Conservation (phyloP, 495 filamentous ascomycete genomes). For the Hypoxylon crocopeplum region DNA sequence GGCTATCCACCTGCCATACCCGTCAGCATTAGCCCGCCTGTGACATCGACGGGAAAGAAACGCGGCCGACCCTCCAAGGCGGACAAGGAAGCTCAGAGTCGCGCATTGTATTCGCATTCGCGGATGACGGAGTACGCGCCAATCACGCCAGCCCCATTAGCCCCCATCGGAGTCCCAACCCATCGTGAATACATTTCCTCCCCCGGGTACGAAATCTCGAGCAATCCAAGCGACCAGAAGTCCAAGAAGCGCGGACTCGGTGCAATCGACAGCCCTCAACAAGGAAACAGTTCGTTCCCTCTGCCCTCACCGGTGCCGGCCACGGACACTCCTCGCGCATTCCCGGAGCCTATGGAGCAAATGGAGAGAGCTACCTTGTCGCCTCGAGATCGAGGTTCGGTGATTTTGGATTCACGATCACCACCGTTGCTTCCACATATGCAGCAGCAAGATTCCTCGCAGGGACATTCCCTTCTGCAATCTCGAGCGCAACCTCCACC, state of each 20-base stretch:
- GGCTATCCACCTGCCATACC: conserved; percentile 41
- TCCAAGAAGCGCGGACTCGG: conserved; percentile 33
- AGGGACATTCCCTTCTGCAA: conserved; percentile 33
- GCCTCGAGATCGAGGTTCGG: conserved; percentile 33
- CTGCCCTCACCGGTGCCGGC: conserved; percentile 37
- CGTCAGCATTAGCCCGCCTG: conserved; percentile 32
- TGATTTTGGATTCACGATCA: conserved; percentile 36
- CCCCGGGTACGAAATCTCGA: conserved; percentile 42
- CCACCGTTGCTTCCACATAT: conserved; percentile 32
- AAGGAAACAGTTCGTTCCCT: conserved; percentile 30
- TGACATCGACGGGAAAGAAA: conserved; percentile 41
- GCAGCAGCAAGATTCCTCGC: conserved; percentile 35
- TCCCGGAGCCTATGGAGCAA: conserved; percentile 41
- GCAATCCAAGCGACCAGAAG: conserved; percentile 30
- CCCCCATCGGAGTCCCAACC: conserved; percentile 30
- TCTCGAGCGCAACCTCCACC: conserved; percentile 37
- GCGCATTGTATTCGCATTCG: conserved; percentile 41
- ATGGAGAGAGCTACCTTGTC: conserved; percentile 40
- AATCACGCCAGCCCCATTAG: conserved; percentile 48
- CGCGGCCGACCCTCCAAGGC: conserved; percentile 46
- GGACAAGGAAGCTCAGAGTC: conserved; percentile 45
- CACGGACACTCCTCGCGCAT: conserved; percentile 39
- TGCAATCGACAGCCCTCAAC: conserved; percentile 38
- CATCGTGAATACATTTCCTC: conserved; percentile 41
- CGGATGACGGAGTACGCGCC: conserved; percentile 45